Percentiles rank a stretch among this genome's conserved stretches.
phyloP scores from a whole-genome alignment of 306 rosid genomes.

The Hippophae tibetana region DNA sequence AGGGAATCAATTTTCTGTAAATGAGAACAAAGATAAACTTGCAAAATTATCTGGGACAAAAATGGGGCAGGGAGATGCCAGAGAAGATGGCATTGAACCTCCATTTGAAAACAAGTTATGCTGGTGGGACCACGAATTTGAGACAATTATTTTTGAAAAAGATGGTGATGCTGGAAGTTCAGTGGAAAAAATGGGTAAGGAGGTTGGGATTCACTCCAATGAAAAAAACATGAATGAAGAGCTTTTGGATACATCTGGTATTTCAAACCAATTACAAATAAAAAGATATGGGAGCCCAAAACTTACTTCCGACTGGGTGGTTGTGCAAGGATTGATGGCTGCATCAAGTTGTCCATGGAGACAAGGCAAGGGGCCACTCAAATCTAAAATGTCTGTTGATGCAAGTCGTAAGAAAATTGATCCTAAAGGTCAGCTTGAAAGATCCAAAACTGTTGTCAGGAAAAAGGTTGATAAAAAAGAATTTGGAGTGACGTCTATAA shows the following conservation, averaged over 20 bases:
- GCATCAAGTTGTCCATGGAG: slow-evolving; percentile 51
- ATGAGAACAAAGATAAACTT: slow-evolving; percentile 14
- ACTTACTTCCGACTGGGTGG: slow-evolving; percentile 24
- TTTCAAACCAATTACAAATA: slow-evolving; percentile 8
- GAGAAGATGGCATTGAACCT: slow-evolving; percentile 11
- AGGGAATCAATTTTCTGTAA: slow-evolving; percentile 16
- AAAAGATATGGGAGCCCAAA: slow-evolving; percentile 5
- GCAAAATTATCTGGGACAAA: slow-evolving; percentile 17
- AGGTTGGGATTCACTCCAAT: slow-evolving; percentile 26
- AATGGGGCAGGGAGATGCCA: slow-evolving; percentile 11
- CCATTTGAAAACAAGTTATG: slow-evolving; percentile 24
- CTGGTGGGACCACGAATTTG: slow-evolving; percentile 25
- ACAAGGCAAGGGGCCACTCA: slow-evolving; percentile 25
- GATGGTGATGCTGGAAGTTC: slow-evolving; percentile 6
- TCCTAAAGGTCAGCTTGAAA: slow-evolving; percentile 11
- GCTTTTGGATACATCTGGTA: slow-evolving; percentile 7
- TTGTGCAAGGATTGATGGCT: slow-evolving; percentile 54
- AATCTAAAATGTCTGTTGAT: slow-evolving; percentile 20
- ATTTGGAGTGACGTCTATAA: slow-evolving; percentile 24
- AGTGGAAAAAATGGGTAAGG: slow-evolving; percentile 33
- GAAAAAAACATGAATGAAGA: slow-evolving; percentile 17
- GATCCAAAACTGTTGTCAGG: slow-evolving; percentile 30
- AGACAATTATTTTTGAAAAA: slow-evolving; percentile 12
- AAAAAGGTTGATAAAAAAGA: slow-evolving; percentile 22
- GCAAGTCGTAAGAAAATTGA: slow-evolving; percentile 30